Base-by-base conservation (phyloP, 2,329 filamentous ascomycete species). In the Epichloe scottii region DNA sequence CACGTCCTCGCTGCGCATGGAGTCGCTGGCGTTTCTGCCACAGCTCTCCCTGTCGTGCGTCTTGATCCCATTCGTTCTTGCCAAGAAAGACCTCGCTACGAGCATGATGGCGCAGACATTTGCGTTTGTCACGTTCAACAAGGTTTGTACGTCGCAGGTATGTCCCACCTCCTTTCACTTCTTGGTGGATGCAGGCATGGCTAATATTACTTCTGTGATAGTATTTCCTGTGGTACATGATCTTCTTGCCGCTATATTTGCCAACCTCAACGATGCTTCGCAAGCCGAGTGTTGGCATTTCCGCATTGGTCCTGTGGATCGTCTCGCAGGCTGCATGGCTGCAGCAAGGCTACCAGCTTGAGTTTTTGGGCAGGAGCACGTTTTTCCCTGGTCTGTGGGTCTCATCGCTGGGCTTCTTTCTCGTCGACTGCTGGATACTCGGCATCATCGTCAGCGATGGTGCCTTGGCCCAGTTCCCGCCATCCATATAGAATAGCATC, bases 191-290 rank as follows among this genome's bases (percentile, higher is more conserved):
- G 26, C 10, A 30, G 8, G 10, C 26, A 10, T 30, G 26, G 26
- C 26, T 30, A 30, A 30, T 30, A 30, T 10, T 30, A 4, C 26
- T 30, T 30, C 26, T 30, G 26, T 30, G 3, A 33, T 11, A 95
- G 89, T 98, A 98, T 66, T 98, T 98, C 67, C 78, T 98, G 47
- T 98, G 93, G 93, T 97, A 98, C 68, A 83, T 96, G 68, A 81
- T 96, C 57, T 87, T 98, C 59, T 73, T 97, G 3, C 93, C 93
- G 0, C 83, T 96, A 47, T 95, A 96, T 64, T 82, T 98, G 0
- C 89, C 91, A 0, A 71, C 71, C 38, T 96, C 90, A 0, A 84
- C 85, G 0, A 75, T 96, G 14, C 69, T 94, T 1, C 68, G 65
- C 4, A 73, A 69, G 2, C 79, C 79, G 0, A 61, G 62, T 5